phyloP scores from a whole-genome alignment of 192 early-diverging fungal genomes.

The Podila minutissima region DNA sequence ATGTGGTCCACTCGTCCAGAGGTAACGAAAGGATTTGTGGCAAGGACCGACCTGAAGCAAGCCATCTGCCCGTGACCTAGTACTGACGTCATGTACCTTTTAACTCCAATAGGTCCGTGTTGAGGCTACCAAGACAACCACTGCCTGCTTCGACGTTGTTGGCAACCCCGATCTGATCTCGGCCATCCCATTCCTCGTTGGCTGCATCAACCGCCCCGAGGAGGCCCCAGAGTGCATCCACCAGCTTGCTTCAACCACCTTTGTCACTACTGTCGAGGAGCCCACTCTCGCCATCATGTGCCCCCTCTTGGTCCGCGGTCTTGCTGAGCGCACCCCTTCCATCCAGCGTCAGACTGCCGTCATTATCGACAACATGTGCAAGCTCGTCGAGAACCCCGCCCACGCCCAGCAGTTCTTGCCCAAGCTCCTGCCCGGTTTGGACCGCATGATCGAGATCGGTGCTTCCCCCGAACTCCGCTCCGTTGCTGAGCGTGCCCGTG shows the following conservation, averaged over 20 bases:
- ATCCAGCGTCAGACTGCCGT: conserved; percentile 80
- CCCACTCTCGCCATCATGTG: conserved; percentile 85
- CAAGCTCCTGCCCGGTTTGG: conserved; percentile 77
- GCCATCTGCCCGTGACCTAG: no score
- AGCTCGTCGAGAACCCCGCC: conserved; percentile 84
- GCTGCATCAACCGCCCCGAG: conserved; percentile 79
- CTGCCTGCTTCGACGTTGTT: conserved; percentile 73
- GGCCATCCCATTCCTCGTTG: conserved; percentile 77
- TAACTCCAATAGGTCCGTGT: conserved; percentile 28
- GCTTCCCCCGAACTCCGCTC: conserved; percentile 83
- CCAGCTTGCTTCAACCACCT: conserved; percentile 82
- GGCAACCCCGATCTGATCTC: conserved; percentile 82
- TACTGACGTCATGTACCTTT: not conserved
- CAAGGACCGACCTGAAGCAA: not conserved
- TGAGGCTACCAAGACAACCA: conserved; percentile 69
- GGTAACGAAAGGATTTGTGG: conserved; percentile 43
- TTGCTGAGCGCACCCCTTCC: conserved; percentile 71
- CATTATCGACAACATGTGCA: conserved; percentile 93
- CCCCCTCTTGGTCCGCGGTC: conserved; percentile 74
- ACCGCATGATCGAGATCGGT: conserved; percentile 76
- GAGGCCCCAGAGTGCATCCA: conserved; percentile 80
- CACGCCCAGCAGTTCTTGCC: conserved; percentile 85
- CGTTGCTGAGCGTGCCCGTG: conserved; percentile 73
- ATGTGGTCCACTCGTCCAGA: conserved; percentile 88
- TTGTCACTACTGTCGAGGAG: conserved; percentile 78